Base-by-base conservation (phyloP, 441 rosid species). In the Pelargonium cotyledonis region DNA sequence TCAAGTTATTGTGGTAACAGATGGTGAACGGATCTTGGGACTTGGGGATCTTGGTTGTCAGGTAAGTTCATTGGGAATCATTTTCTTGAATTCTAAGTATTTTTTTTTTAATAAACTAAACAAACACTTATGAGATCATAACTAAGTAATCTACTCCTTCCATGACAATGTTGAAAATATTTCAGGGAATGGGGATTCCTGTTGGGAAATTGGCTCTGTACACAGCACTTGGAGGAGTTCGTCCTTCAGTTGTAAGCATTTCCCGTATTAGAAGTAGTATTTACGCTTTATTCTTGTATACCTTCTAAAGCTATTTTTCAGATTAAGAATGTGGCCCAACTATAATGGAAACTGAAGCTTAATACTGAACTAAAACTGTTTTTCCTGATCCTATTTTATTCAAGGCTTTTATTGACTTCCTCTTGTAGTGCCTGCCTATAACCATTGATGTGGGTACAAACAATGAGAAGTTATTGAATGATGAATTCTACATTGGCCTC, bases 11-110 rank as follows among this genome's bases (percentile, higher is more conserved):
- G 98, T 90, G 65, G 98, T 92, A 53, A 92, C 98, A 15, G 98
- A 92, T 12, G 96, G 98, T 12, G 96, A 92, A 80, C 79, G 98
- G 51, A 90, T 92, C 40, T 81, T 90, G 78, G 98, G 98, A 40
- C 85, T 92, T 64, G 98, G 98, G 61, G 98, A 92, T 75, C 95
- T 92, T 66, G 98, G 98, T 16, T 87, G 98, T 82, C 98, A 92
- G 90, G 98, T 90, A 78, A 43, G 11, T 55, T 47, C 12, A 29
- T 26, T 8, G 4, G 49, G 16, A 7, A 6, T 29, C 58, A 29
- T 16, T 62, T 18, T 51, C 35, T 66, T 46, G 7, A 10, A 3
- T 31, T 44, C 65, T 35, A 55, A 44, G 26, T 9, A 65, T 16
- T 61, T 10, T 11, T 65, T 49, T 49, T 10, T n/a, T n/a, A n/a